Base-by-base conservation (phyloP, 1,284 basidiomycete species). In the Spongispora temasekensis region DNA sequence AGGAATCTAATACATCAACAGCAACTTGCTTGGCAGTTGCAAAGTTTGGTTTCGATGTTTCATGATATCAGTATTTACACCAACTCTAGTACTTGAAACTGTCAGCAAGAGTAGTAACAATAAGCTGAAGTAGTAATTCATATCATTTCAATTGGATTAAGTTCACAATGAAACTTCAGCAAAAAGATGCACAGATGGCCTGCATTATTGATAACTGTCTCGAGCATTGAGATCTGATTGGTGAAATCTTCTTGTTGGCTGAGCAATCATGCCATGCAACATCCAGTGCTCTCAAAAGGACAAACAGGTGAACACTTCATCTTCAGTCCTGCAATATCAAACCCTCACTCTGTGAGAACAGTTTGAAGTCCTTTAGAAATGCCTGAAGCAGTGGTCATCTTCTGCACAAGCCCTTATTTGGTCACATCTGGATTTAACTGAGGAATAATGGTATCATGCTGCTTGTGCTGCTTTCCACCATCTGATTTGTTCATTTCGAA, bases 161-260 rank as follows among this genome's bases (percentile, higher is more conserved):
- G 23, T 44, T 44, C 42, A 15, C 42, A 44, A 10, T 44, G 42
- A 10, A 44, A 42, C 40, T 42, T 42, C 2, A 21, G 40, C 40
- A 42, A 42, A 9, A 42, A 42, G 19, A 42, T 42, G 42, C 42
- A 44, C 4, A 44, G 42, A 12, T 44, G 42, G n/a, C 23, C 42
- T 25, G 42, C 42, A 44, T 44, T n/a, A 15, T 44, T 44, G 42
- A 44, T 44, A 12, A 10, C 10, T 10, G 6, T 15, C 93, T 42
- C 40, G 9, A 42, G 40, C 40, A 48, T 48, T n/a, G 17, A 48
- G n/a, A 48, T 8, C 10, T 48, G 46, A 52, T 52, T 8, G 7
- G 23, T 19, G 30, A 52, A 52, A 23, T 52, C 27, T 10, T 35
- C 52, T 21, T 35, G 21, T 27, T 35, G 30, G 52, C 52, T 50